phyloP scores from a whole-genome alignment of 2,329 filamentous ascomycete genomes.

The Chrysoporthe cubensis region DNA sequence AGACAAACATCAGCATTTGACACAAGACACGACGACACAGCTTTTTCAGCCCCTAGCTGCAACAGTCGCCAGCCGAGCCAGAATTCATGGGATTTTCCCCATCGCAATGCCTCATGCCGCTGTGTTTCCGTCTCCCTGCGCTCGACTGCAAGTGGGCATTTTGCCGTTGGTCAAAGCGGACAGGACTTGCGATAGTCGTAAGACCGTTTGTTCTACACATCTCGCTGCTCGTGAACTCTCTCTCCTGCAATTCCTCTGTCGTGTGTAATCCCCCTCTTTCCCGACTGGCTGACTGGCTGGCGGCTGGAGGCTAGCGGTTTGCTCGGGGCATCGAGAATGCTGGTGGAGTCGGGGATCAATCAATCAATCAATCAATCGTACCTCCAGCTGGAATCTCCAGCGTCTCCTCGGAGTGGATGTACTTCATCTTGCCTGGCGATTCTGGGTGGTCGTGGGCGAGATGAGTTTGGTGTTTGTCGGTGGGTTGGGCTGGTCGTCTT shows the following conservation, averaged over 20 bases:
- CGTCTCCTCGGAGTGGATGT: slow-evolving; percentile 98
- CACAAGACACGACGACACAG: neutral
- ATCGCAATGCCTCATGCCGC: neutral
- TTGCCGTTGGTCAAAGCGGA: neutral
- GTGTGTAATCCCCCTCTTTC: slow-evolving; percentile 20
- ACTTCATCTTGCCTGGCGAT: slow-evolving; percentile 88
- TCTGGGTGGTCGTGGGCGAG: slow-evolving; percentile 42
- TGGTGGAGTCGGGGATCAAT: slow-evolving; percentile 3
- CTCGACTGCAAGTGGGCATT: neutral
- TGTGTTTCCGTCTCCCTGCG: neutral
- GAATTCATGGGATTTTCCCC: neutral
- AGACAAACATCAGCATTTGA: slow-evolving; percentile 38
- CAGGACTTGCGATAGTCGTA: neutral
- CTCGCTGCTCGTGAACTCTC: neutral
- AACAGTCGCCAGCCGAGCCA: slow-evolving; percentile 18
- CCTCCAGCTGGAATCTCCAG: slow-evolving; percentile 95
- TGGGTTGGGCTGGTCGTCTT: slow-evolving; percentile 14
- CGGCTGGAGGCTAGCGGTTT: slow-evolving; percentile 9
- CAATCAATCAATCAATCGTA: slow-evolving; percentile 55
- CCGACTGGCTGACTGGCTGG: slow-evolving; percentile 21
- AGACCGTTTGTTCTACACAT: neutral
- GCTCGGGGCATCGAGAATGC: slow-evolving; percentile 9
- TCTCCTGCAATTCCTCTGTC: neutral
- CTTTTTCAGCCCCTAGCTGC: neutral
- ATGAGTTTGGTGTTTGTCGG: slow-evolving; percentile 35